Percentiles rank a stretch among this genome's conserved stretches.
phyloP scores from a whole-genome alignment of 1,139 yeast species.

The Scheffersomyces cryptocercus region DNA sequence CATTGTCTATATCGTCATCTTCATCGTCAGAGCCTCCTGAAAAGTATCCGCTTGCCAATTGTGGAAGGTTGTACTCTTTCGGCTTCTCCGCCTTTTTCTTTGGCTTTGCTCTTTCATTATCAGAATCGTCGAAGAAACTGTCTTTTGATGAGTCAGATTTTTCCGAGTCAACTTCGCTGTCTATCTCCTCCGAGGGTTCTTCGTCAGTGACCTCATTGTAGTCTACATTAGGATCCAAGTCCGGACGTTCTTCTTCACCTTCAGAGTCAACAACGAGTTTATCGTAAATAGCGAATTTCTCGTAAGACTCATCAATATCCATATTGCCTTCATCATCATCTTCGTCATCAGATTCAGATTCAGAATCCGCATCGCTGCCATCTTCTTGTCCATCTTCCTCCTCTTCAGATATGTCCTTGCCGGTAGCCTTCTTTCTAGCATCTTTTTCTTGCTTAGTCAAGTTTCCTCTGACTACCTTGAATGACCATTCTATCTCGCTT shows the following conservation, averaged over 20 bases:
- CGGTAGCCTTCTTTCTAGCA: constrained; percentile 26
- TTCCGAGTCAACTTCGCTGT: constrained; percentile 18
- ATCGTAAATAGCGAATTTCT: constrained; percentile 49
- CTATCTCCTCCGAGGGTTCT: constrained; percentile 49
- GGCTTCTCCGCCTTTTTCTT: constrained; percentile 12
- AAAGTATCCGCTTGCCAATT: constrained; percentile 71
- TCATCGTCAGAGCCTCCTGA: constrained; percentile 78
- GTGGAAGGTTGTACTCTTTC: constrained; percentile 54
- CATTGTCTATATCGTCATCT: constrained; percentile 52
- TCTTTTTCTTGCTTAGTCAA: constrained; percentile 47
- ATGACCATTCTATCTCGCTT: constrained; percentile 55
- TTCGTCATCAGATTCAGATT: constrained; percentile 13
- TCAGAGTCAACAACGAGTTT: constrained; percentile 57
- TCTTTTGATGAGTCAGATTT: constrained; percentile 34
- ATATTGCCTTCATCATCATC: constrained; percentile 15
- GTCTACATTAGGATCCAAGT: constrained; percentile 43
- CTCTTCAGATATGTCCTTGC: constrained; percentile 18
- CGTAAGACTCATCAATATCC: constrained; percentile 27
- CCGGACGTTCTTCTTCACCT: constrained; percentile 41
- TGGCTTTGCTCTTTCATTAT: constrained; percentile 13
- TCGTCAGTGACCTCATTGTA: constrained; percentile 67
- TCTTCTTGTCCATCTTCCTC: constrained; percentile 9
- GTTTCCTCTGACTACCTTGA: constrained; percentile 61
- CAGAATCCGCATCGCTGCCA: constrained; percentile 9
- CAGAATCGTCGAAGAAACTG: constrained; percentile 36